Evolutionary conservation across 169 alveolate genomes (phyloP).

Genomic region (Eimeria tenella): DNA sequence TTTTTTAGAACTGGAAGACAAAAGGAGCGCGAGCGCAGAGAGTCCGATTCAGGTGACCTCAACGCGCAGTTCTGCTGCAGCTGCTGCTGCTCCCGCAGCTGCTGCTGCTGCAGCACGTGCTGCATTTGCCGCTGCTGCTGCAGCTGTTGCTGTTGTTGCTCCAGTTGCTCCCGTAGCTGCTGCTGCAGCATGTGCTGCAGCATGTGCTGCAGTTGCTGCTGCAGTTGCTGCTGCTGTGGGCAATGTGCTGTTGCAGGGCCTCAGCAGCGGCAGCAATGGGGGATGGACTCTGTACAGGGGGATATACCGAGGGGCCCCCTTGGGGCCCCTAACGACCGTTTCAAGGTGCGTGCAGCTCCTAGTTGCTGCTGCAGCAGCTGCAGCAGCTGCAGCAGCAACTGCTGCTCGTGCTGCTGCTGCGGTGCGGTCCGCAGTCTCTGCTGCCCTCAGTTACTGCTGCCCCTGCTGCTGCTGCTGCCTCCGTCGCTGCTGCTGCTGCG

Average conservation of each 20-base stretch:
- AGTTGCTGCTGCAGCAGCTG: neutral
- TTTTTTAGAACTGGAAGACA: conserved; percentile 36
- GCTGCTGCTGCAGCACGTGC: neutral
- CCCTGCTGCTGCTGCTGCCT: neutral
- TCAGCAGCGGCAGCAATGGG: conserved; percentile 73
- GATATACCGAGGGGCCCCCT: conserved; percentile 90
- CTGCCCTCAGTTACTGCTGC: neutral
- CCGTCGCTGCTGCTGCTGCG: neutral
- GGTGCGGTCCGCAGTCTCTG: neutral
- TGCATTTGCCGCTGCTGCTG: conserved; percentile 4
- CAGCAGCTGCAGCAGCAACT: neutral
- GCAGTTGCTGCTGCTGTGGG: neutral
- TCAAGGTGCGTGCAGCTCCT: conserved; percentile 57
- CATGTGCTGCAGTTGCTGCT: neutral
- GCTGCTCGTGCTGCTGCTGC: conserved; percentile 4
- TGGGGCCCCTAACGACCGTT: conserved; percentile 79
- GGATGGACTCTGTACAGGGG: conserved; percentile 54
- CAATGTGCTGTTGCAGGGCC: conserved; percentile 14
- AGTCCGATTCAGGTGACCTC: conserved; percentile 44
- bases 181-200: neutral
- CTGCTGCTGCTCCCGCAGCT: neutral
- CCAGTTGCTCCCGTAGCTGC: neutral
- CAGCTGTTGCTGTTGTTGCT: neutral
- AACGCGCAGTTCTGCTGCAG: neutral
- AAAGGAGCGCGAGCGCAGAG: conserved; percentile 30